Conservation (phyloP, 345 rosid genomes). For the Citrus inodora region DNA sequence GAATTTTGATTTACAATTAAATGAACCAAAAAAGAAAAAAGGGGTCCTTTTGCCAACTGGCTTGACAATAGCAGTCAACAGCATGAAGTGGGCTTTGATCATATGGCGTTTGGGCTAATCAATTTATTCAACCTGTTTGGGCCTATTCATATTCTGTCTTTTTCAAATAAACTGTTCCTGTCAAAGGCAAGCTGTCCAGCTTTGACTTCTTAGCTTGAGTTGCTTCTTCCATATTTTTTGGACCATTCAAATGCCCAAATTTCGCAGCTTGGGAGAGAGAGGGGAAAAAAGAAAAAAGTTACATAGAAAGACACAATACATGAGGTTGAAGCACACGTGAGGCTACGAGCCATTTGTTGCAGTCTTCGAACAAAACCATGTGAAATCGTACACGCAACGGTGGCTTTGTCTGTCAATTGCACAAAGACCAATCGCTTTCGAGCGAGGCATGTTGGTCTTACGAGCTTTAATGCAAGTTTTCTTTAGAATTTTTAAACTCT, state of each 20-base stretch:
- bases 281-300: background rate
- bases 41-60: background rate
- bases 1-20: background rate
- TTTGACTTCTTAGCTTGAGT: background rate
- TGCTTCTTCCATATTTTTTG: background rate
- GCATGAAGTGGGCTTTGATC: background rate
- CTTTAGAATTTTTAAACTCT: background rate
- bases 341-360: constrained; percentile 17
- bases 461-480: background rate
- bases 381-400: constrained; percentile 24
- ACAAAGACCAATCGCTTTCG: constrained; percentile 26
- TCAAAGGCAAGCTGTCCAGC: background rate
- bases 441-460: constrained; percentile 32
- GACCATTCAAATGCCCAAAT: constrained; percentile 1
- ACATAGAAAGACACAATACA: background rate
- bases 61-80: background rate
- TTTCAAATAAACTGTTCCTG: background rate
- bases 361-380: constrained; percentile 30
- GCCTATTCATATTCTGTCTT: background rate
- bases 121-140: background rate
- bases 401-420: constrained; percentile 18
- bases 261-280: background rate
- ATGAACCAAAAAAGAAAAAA: background rate
- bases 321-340: constrained; percentile 13
- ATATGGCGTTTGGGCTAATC: background rate